These are phyloP conservation scores for Aspergillus tubingensis DNA, from an alignment of 2,329 filamentous ascomycete species.

Conservation along the genomic window DNA sequence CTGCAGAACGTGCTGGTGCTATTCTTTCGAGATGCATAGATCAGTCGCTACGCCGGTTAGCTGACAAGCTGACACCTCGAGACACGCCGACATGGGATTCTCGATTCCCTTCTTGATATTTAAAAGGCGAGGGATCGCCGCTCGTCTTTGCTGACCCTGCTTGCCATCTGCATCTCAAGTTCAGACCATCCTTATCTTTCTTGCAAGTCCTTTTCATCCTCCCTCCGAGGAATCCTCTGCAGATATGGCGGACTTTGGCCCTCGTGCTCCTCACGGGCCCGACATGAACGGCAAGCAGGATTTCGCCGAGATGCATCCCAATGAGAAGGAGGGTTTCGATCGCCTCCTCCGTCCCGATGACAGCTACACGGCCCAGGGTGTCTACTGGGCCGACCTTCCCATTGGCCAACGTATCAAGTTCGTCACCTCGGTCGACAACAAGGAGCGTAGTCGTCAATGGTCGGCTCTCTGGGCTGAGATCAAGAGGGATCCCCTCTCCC, in stretches of 20 bases:
- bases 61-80: background rate
- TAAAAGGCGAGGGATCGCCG: background rate
- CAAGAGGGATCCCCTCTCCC: slow-evolving; percentile 4
- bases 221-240: background rate
- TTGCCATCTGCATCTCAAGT: background rate
- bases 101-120: background rate
- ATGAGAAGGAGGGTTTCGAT: background rate
- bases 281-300: slow-evolving; percentile 5
- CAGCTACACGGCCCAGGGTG: slow-evolving; percentile 4
- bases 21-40: background rate
- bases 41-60: background rate
- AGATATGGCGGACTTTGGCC: slow-evolving; percentile 4
- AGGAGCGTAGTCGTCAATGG: background rate
- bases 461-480: background rate
- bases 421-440: slow-evolving; percentile 3
- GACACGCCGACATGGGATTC: background rate
- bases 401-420: slow-evolving; percentile 5
- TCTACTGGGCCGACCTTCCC: slow-evolving; percentile 7
- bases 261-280: background rate
- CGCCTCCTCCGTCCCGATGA: slow-evolving; percentile 6
- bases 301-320: slow-evolving; percentile 2
- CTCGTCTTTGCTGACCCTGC: background rate
- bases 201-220: background rate
- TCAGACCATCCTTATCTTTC: background rate
- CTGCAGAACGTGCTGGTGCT: background rate